Base-by-base conservation (phyloP, 345 rosid species). In the Acer saccharum region DNA sequence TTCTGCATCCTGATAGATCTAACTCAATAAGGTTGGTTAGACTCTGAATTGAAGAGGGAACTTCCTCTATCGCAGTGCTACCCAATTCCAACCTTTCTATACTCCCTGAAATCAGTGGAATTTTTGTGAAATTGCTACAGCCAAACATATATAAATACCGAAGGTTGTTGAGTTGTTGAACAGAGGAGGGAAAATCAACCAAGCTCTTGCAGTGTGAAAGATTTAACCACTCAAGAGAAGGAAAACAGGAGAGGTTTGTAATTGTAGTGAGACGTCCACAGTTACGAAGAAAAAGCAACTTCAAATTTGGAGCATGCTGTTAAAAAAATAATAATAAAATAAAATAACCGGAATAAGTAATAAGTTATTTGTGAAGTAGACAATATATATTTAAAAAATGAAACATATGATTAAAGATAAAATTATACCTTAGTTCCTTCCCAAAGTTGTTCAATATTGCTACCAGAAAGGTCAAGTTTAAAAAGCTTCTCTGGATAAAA, bases 281-380 rank as follows among this genome's bases (percentile, higher is more conserved):
- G 55, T 73, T 25, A 3, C 55, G 41, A 21, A 79, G 69, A 55
- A 58, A 14, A 44, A 79, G 58, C 50, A 17, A 4, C n/a, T 46
- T 74, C 43, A 73, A 57, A 16, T 74, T 67, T 11, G 16, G 68
- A 43, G 73, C 13, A 23, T 43, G 27, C 73, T 68, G 81, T 46
- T 62, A n/a, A 8, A 43, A n/a, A 44, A 3, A 23, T 0, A 11
- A 62, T 0, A 32, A 32, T 0, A 35, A 35, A 35, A 4, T 35
- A 12, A 23, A 20, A 62, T 11, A 1, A 12, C 9, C 10, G 12
- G 7, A 20, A 10, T 62, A 23, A 62, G 7, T 10, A 62, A 23
- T 23, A 20, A 18, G 2, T 13, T 50, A 11, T 18, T 20, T 58
- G 35, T 20, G 27, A 62, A 62, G 35, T 23, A 20, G 17, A 10